These are phyloP conservation scores for Phaffia australis DNA, from an alignment of 768 basidiomycete species.

Conservation along the genomic window DNA sequence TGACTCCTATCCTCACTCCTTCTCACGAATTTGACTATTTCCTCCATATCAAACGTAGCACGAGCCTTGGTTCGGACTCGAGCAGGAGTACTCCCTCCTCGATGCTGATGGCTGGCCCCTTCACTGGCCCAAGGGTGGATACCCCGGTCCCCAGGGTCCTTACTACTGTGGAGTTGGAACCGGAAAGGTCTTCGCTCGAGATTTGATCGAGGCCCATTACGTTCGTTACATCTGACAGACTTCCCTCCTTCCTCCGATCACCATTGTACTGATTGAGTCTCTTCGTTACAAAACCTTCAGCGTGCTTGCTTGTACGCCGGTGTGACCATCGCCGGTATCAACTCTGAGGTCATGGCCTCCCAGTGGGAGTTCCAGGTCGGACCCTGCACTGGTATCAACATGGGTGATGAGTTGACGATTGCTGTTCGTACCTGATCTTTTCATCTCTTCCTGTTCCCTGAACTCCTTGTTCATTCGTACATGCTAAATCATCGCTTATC, in stretches of 20 bases:
- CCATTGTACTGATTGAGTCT: background rate
- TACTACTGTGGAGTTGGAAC: conserved; percentile 99
- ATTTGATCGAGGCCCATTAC: conserved; percentile 98
- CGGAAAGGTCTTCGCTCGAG: conserved; percentile 95
- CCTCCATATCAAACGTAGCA: conserved; percentile 35
- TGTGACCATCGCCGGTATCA: conserved; percentile 97
- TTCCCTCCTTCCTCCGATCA: conserved; percentile 31
- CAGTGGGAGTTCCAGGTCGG: conserved; percentile 99
- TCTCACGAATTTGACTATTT: conserved; percentile 4
- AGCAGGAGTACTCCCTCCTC: conserved; percentile 98
- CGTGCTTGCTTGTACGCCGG: conserved; percentile 72
- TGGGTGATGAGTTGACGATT: conserved; percentile 80
- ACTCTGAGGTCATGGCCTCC: conserved; percentile 98
- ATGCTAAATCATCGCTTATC: background rate
- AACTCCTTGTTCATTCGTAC: background rate
- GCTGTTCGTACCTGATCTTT: background rate
- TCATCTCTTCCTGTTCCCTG: background rate
- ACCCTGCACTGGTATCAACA: conserved; percentile 90
- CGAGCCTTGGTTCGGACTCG: conserved; percentile 92
- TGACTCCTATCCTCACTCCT: too few relatives aligned
- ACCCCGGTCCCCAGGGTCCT: conserved; percentile 97
- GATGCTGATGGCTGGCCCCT: conserved; percentile 79
- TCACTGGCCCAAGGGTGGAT: conserved; percentile 98
- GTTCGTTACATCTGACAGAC: background rate
- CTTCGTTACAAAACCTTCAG: conserved; percentile 15